Conservation (phyloP, 345 rosid genomes). For the sweet orange (Citrus sinensis) region DNA sequence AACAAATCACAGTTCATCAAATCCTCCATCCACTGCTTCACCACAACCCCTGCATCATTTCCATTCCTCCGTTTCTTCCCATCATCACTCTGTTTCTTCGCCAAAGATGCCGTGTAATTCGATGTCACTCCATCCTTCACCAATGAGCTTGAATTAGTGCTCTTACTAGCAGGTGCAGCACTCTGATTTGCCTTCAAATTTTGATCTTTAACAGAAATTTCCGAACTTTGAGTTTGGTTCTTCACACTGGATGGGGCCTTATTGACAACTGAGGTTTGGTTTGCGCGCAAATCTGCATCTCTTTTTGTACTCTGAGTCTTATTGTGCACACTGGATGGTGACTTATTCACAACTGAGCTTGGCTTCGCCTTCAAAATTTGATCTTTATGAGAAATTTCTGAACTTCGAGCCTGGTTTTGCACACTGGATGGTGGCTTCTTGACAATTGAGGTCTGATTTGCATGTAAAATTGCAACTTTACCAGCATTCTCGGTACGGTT, state of each 20-base stretch:
- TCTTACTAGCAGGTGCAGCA: conserved; percentile 17
- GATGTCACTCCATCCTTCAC: conserved; percentile 17
- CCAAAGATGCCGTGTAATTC: conserved; percentile 38
- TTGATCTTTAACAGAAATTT: conserved; percentile 18
- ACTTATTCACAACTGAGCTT: neutral
- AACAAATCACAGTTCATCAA: conserved; percentile 69
- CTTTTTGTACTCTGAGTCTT: conserved; percentile 7
- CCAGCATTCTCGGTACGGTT: conserved; percentile 16
- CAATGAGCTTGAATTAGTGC: conserved; percentile 9
- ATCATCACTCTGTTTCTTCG: conserved; percentile 29
- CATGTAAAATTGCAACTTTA: conserved; percentile 7
- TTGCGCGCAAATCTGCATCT: conserved; percentile 10
- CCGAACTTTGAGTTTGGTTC: conserved; percentile 14
- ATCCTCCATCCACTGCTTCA: conserved; percentile 41
- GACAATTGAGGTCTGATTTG: conserved; percentile 11
- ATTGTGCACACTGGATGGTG: conserved; percentile 1
- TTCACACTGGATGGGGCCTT: conserved; percentile 1
- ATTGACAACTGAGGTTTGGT: conserved; percentile 8
- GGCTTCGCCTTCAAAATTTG: neutral
- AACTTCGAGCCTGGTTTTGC: conserved; percentile 9
- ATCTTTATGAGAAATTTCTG: conserved; percentile 15
- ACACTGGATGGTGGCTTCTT: neutral
- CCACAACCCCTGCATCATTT: conserved; percentile 15
- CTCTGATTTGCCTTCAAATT: conserved; percentile 29
- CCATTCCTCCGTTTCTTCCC: conserved; percentile 33